These are phyloP conservation scores for Apostasia ramifera DNA, from an alignment of 106 monocot species.

Conservation along the genomic window DNA sequence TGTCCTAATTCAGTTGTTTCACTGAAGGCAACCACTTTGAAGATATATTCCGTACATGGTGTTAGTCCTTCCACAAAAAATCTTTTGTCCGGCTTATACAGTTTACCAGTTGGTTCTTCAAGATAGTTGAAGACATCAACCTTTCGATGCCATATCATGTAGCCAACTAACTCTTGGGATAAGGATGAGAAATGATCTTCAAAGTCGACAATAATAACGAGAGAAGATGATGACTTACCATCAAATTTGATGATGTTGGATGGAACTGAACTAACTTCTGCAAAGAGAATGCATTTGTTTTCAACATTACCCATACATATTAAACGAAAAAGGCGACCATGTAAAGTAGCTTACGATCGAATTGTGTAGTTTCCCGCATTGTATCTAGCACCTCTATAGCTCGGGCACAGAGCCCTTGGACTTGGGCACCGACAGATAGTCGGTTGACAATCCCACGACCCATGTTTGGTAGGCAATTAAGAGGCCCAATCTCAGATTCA, in stretches of 20 bases:
- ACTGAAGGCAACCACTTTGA: slow-evolving; percentile 11
- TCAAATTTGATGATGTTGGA: slow-evolving; percentile 28
- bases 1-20: slow-evolving; percentile 27
- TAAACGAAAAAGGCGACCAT: not conserved
- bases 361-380: slow-evolving; percentile 4
- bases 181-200: no score
- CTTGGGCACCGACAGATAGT: slow-evolving; percentile 74
- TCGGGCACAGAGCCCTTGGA: slow-evolving; percentile 68
- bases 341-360: slow-evolving; percentile 20
- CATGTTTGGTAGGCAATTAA: slow-evolving; percentile 41
- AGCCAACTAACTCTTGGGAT: no score
- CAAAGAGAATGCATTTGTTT: no score
- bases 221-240: no score
- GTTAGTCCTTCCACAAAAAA: slow-evolving; percentile 16
- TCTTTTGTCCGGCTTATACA: slow-evolving; percentile 15
- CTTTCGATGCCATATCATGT: no score
- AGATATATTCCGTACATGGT: slow-evolving; percentile 33
- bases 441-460: slow-evolving; percentile 78
- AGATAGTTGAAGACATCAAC: slow-evolving; percentile 17
- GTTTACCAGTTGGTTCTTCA: slow-evolving; percentile 8
- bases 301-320: not conserved
- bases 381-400: slow-evolving; percentile 37
- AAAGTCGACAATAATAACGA: no score
- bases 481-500: slow-evolving; percentile 69
- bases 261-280: not conserved